Conservation (phyloP, 108 stramenopile species). For the Licmophora abbreviata region DNA sequence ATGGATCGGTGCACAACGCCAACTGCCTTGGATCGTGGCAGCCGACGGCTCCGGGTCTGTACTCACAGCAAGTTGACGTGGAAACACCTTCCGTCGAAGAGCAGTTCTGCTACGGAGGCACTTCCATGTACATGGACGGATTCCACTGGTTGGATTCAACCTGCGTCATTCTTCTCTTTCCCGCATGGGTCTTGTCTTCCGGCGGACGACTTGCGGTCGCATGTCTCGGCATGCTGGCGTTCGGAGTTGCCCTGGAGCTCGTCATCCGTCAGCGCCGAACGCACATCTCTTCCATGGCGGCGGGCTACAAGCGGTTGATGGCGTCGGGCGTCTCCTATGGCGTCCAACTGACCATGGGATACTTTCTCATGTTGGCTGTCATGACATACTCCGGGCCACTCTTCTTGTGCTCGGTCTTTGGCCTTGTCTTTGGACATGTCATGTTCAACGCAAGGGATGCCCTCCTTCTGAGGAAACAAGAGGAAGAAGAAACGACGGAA, state of each 20-base stretch:
- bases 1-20: slow-evolving; percentile 36
- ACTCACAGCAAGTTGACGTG: slow-evolving; percentile 3
- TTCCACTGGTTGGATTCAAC: slow-evolving; percentile 59
- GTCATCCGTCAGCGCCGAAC: slow-evolving; percentile 41
- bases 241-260: slow-evolving; percentile 48
- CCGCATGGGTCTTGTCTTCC: slow-evolving; percentile 46
- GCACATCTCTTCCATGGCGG: slow-evolving; percentile 21
- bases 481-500: slow-evolving; percentile 9
- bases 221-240: slow-evolving; percentile 44
- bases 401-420: slow-evolving; percentile 51
- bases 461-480: slow-evolving; percentile 19
- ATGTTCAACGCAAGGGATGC: slow-evolving; percentile 72
- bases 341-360: slow-evolving; percentile 70
- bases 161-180: slow-evolving; percentile 76
- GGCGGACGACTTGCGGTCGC: slow-evolving; percentile 40
- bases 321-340: slow-evolving; percentile 58
- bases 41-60: slow-evolving; percentile 20
- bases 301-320: slow-evolving; percentile 29
- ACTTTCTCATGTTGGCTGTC: slow-evolving; percentile 72
- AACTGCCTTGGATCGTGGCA: slow-evolving; percentile 64
- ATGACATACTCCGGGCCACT: slow-evolving; percentile 77
- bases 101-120: slow-evolving; percentile 64
- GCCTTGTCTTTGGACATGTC: slow-evolving; percentile 61
- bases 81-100: slow-evolving; percentile 4
- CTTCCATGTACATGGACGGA: slow-evolving; percentile 85